These are phyloP conservation scores for Cicer pinnatifidum DNA, from an alignment of 306 rosid genomes.

Conservation along the genomic window DNA sequence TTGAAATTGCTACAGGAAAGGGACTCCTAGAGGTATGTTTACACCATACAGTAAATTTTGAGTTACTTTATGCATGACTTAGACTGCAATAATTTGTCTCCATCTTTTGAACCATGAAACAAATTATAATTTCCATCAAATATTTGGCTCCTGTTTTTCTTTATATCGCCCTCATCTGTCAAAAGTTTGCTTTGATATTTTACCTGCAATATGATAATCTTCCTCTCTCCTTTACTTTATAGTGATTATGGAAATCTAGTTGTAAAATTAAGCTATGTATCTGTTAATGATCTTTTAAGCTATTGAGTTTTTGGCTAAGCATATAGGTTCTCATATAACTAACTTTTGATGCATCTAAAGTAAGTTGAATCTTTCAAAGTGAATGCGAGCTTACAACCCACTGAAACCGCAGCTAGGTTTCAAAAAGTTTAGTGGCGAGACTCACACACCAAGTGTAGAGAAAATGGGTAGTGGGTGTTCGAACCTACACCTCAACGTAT, in stretches of 20 bases:
- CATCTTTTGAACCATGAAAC: slow-evolving; percentile 20
- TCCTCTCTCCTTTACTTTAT: background rate
- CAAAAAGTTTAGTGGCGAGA: no score
- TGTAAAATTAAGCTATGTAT: slow-evolving; percentile 8
- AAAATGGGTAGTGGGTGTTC: no score
- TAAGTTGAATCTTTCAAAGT: slow-evolving; percentile 23
- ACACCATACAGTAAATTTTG: background rate
- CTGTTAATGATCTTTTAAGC: slow-evolving; percentile 17
- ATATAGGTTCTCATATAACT: slow-evolving; percentile 16
- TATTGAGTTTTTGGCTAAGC: slow-evolving; percentile 9
- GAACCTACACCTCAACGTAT: no score
- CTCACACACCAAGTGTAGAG: no score
- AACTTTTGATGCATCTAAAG: slow-evolving; percentile 25
- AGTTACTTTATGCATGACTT: slow-evolving; percentile 37
- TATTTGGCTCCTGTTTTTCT: slow-evolving; percentile 20
- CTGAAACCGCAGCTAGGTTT: background rate
- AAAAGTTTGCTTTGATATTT: slow-evolving; percentile 25
- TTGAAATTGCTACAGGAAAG: slow-evolving; percentile 85
- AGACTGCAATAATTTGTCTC: slow-evolving; percentile 15
- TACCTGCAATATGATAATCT: slow-evolving; percentile 5
- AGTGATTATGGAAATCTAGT: background rate
- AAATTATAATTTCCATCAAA: slow-evolving; percentile 32
- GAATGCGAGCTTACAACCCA: slow-evolving; percentile 26
- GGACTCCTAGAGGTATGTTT: slow-evolving; percentile 85
- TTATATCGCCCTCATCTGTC: background rate